Evolutionary conservation across 2,329 filamentous ascomycete genomes (phyloP), one percentile per base, ranked within the genome.

Genomic region (Aspergillus ochraceus): DNA sequence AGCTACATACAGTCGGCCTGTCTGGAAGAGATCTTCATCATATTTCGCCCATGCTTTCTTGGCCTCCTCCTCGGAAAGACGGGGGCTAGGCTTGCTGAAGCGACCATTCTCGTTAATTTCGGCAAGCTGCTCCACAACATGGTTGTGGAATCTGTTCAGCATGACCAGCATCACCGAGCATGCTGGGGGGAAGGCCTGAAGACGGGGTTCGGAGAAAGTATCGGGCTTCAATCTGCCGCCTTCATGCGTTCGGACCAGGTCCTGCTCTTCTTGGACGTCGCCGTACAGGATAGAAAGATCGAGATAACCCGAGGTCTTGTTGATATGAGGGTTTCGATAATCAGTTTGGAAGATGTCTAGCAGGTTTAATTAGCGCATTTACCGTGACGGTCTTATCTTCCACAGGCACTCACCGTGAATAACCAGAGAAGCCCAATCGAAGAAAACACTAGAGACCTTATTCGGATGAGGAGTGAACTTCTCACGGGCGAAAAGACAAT

Each of bases 71-170:
- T 80, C 80, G 0, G 78, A 68, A 0, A 86, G 77, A 0, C 76
- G 70, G 5, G 79, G 74, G 0, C 79, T 69, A 0, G 91, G 91
- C 60, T 86, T 88, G 0, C 83, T 85, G 76, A 97, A 97, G 22
- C 90, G 85, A 17, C 87, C 88, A 49, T 86, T 86, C 68, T 97
- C 93, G 68, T 97, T 97, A 75, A 97, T 94, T n/a, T 83, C 79
- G 0, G 90, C 90, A 19, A 97, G 80, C 61, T 94, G 89, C 56
- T 87, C 84, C 1, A 90, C 92, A 0, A 92, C 86, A 64, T 95
- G 84, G 76, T 98, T 97, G 77, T 97, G 94, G 77, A 96, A 96
- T 65, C 71, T 71, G 66, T 77, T 79, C 55, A 92, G 88, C 89
- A 92, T 91, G 74, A 93, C 83, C 29, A 93, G 76, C 3, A 93